phyloP scores from a whole-genome alignment of 176 grass and related monocot genomes.

The Juncus effusus region DNA sequence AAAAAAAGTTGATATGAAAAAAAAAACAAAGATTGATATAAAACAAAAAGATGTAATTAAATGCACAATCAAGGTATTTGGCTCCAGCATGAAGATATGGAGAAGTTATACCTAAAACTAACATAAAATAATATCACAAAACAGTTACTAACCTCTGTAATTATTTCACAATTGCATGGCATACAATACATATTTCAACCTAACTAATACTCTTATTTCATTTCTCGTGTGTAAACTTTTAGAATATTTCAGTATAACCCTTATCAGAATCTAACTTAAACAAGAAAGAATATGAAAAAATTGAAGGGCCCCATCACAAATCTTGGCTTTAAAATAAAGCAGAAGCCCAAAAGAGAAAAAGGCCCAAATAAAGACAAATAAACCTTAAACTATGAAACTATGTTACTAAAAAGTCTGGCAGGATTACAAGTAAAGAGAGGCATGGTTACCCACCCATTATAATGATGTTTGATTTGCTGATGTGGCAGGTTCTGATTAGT shows the following conservation, averaged over 20 bases:
- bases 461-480: conserved; percentile 57
- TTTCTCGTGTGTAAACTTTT: too few relatives aligned
- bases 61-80: background rate
- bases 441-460: conserved; percentile 39
- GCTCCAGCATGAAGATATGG: background rate
- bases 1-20: too few relatives aligned
- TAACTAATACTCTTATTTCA: too few relatives aligned
- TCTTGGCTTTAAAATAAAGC: conserved; percentile 50
- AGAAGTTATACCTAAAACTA: conserved; percentile 13
- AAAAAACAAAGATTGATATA: too few relatives aligned
- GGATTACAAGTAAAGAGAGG: conserved; percentile 54
- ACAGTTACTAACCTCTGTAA: too few relatives aligned
- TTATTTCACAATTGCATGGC: too few relatives aligned
- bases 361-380: conserved; percentile 42
- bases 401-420: conserved; percentile 66
- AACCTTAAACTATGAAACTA: conserved; percentile 75
- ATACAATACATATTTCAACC: too few relatives aligned
- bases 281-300: conserved; percentile 29
- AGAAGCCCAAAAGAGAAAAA: conserved; percentile 28
- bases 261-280: conserved; percentile 35
- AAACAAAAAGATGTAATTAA: background rate
- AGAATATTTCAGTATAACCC: conserved; percentile 2
- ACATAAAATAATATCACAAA: conserved; percentile 8
- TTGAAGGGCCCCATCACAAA: conserved; percentile 25
- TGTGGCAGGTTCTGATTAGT: conserved; percentile 2